Base-by-base conservation (phyloP, 164 flowering plant genomes). In the Santalum album region DNA sequence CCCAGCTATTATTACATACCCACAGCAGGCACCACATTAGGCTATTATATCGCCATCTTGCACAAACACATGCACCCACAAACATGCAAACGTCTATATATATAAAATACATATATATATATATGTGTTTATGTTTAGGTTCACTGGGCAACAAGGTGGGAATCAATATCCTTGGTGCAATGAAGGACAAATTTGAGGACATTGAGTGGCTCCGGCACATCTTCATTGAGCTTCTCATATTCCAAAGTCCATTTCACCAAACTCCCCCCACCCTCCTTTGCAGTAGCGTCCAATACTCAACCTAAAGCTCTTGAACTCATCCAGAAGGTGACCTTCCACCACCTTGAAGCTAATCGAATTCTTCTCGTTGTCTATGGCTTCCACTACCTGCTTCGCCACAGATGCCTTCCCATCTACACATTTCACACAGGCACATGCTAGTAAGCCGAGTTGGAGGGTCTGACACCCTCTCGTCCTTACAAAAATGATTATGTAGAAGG, bases 211-310 rank as follows among this genome's bases (percentile, higher is more conserved):
- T 65, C 72, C 1, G 58, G 36, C 3, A 61, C 54, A 14, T 52
- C 47, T 7, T 56, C 75, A 21, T 65, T 50, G 23, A 54, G 50
- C 57, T 70, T 75, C 60, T 75, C 77, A 40, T 69, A 74, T 21
- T 77, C 76, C 16, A 67, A 12, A 15, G 63, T 69, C 78, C 78
- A 75, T 7, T 48, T 70, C 35, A 76, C 70, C 32, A 79, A 35
- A 23, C 72, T 59, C 18, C 71, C 70, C 12, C 62, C 66, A 0
- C 69, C 76, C 14, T 57, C 29, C 43, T 58, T 59, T 2, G 65
- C 46, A 1, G 58, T 64, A 7, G 55, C 65, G n/a, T 19, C 38
- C 49, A 10, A 59, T 14, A 0, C 11, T 39, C 0, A 36, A 12
- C 36, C 9, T 60, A 52, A 67, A 67, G 32, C 50, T 43, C 57